Percentiles rank a stretch among this genome's conserved stretches.
phyloP scores from a whole-genome alignment of 108 stramenopile species.

The Skeletonema potamos region DNA sequence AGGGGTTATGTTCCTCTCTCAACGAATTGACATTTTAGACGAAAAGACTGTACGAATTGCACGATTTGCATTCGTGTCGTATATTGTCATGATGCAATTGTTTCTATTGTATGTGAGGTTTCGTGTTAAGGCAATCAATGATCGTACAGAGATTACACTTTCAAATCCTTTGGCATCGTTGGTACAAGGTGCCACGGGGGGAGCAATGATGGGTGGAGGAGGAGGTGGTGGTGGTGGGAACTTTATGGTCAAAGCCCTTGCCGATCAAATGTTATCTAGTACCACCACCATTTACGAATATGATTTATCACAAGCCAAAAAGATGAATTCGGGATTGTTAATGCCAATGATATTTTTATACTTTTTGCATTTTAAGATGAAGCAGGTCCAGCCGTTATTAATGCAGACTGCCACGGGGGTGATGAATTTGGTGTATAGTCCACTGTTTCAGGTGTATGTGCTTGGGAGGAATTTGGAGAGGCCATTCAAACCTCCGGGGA shows the following conservation, averaged over 20 bases:
- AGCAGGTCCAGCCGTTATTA: constrained; percentile 77
- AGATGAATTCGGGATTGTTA: constrained; percentile 67
- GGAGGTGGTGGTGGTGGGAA: constrained; percentile 10
- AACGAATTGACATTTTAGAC: constrained; percentile 56
- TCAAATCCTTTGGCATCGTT: constrained; percentile 49
- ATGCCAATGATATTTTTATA: constrained; percentile 74
- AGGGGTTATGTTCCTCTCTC: constrained; percentile 62
- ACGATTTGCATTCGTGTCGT: constrained; percentile 59
- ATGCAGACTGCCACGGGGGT: constrained; percentile 68
- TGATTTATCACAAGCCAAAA: constrained; percentile 66
- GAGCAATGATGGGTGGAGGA: neutral
- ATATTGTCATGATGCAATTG: constrained; percentile 51
- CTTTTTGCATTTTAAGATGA: constrained; percentile 84
- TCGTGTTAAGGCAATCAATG: constrained; percentile 60
- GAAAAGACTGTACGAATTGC: constrained; percentile 49
- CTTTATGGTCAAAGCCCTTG: constrained; percentile 66
- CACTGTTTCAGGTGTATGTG: constrained; percentile 85
- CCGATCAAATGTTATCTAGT: constrained; percentile 66
- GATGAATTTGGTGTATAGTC: constrained; percentile 72
- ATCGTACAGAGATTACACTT: constrained; percentile 61
- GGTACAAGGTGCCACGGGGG: constrained; percentile 24
- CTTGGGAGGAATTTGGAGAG: constrained; percentile 81
- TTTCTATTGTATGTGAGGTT: constrained; percentile 70
- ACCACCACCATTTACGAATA: constrained; percentile 75
- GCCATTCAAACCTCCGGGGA: constrained; percentile 57